Evolutionary conservation across 768 basidiomycete genomes (phyloP).

Genomic region (Rhizopogon salebrosus): DNA sequence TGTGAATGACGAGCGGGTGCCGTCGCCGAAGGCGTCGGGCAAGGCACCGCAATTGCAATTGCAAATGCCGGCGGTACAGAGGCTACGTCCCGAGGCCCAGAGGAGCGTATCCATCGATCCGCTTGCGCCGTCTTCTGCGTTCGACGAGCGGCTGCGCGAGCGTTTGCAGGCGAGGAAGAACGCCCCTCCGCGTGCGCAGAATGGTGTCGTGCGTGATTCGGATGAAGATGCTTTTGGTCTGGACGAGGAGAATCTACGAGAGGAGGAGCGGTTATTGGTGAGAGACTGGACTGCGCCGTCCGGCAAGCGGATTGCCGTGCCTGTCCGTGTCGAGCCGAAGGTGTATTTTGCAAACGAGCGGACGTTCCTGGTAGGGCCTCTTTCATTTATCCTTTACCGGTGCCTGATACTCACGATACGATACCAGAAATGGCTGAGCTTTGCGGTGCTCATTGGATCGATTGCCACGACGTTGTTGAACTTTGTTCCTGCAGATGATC

Average conservation of each 20-base stretch:
- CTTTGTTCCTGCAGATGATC: slow-evolving; percentile 70
- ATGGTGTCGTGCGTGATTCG: slow-evolving; percentile 8
- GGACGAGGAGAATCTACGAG: slow-evolving; percentile 30
- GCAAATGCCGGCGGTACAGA: no score
- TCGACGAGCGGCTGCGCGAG: slow-evolving; percentile 79
- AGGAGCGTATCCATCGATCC: slow-evolving; percentile 71
- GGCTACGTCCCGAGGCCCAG: background rate
- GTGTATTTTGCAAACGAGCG: slow-evolving; percentile 96
- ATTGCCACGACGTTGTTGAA: slow-evolving; percentile 90
- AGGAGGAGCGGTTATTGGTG: slow-evolving; percentile 53
- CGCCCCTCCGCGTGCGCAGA: slow-evolving; percentile 16
- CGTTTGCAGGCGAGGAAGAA: slow-evolving; percentile 41
- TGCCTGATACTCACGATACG: background rate
- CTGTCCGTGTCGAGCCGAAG: slow-evolving; percentile 97
- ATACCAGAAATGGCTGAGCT: slow-evolving; percentile 82
- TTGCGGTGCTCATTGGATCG: slow-evolving; percentile 79
- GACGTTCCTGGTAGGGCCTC: slow-evolving; percentile 77
- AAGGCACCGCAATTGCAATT: slow-evolving; percentile 7
- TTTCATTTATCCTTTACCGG: background rate
- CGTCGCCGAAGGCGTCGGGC: slow-evolving; percentile 28
- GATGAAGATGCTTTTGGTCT: slow-evolving; percentile 29
- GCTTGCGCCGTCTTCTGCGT: slow-evolving; percentile 73
- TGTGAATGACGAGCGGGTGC: slow-evolving; percentile 30
- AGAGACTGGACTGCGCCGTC: slow-evolving; percentile 72
- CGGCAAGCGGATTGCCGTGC: slow-evolving; percentile 88